A percentile compares a stretch with the other conserved stretches of the same genome.
Evolutionary conservation across 345 rosid species (phyloP).

Genomic region (Trapa bicornis): DNA sequence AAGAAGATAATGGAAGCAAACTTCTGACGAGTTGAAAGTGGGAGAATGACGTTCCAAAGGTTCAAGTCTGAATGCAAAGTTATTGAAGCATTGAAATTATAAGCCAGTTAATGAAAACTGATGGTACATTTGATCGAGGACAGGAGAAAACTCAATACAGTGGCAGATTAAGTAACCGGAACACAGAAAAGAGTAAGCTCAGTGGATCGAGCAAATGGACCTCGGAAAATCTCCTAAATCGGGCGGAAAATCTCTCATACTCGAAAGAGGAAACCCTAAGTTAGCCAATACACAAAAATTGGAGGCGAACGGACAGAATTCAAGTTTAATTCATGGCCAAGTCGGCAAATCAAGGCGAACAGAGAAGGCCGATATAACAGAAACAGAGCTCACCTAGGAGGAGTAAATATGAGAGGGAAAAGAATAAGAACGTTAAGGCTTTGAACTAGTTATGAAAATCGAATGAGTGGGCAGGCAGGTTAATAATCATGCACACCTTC

Average conservation of each 20-base stretch:
- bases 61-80: background rate
- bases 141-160: conserved; percentile 8
- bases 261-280: conserved; percentile 17
- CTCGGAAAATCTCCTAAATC: conserved; percentile 17
- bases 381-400: conserved; percentile 18
- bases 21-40: background rate
- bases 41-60: background rate
- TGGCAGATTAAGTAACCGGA: conserved; percentile 6
- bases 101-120: conserved; percentile 3
- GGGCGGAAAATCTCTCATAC: conserved; percentile 26
- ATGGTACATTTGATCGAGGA: conserved; percentile 12
- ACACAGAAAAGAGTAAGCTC: conserved; percentile 21
- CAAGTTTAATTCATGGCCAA: conserved; percentile 5
- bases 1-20: background rate
- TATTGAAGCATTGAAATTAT: background rate
- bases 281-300: conserved; percentile 11
- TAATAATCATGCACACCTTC: background rate
- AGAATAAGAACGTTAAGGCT: conserved; percentile 7
- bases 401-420: conserved; percentile 15
- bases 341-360: conserved; percentile 14
- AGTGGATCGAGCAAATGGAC: conserved; percentile 42
- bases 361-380: conserved; percentile 13
- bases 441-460: no score
- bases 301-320: conserved; percentile 17
- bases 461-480: no score